Evolutionary conservation across 2,329 filamentous ascomycete genomes (phyloP).

Genomic region (Apiospora kogelbergensis): DNA sequence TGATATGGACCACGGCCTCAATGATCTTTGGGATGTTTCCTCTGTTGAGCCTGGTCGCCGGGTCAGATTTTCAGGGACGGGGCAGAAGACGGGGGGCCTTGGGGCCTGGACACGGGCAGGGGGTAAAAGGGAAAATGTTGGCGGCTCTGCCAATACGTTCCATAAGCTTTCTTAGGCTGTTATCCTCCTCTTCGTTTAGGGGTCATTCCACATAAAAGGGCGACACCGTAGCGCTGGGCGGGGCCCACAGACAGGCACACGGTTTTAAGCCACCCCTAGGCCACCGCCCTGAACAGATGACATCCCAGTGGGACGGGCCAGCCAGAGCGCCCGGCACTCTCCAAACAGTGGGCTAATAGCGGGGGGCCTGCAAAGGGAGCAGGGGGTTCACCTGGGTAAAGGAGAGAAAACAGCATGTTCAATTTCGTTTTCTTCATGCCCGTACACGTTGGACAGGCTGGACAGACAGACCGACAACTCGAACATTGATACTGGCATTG

Average conservation of each 20-base stretch:
- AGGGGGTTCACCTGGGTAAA: constrained; percentile 6
- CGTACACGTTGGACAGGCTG: not conserved
- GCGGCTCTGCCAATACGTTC: not conserved
- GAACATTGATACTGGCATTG: not conserved
- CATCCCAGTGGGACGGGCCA: not conserved
- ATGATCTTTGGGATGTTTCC: not conserved
- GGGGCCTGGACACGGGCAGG: not conserved
- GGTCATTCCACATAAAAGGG: not conserved
- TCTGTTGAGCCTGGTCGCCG: constrained; percentile 1
- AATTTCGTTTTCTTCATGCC: not conserved
- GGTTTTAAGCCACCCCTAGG: not conserved
- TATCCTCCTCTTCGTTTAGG: not conserved
- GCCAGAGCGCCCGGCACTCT: not conserved
- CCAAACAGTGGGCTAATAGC: constrained; percentile 1
- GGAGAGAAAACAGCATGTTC: not conserved
- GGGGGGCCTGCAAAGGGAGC: not conserved
- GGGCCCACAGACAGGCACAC: not conserved
- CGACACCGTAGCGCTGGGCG: not conserved
- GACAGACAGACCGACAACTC: not conserved
- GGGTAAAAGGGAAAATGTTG: not conserved
- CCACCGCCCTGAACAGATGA: not conserved
- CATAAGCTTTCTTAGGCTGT: not conserved
- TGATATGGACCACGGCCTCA: not conserved
- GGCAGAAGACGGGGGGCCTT: no score
- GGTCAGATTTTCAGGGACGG: not conserved